phyloP scores from a whole-genome alignment of 495 filamentous ascomycete species.

The Oidiodendron maius region DNA sequence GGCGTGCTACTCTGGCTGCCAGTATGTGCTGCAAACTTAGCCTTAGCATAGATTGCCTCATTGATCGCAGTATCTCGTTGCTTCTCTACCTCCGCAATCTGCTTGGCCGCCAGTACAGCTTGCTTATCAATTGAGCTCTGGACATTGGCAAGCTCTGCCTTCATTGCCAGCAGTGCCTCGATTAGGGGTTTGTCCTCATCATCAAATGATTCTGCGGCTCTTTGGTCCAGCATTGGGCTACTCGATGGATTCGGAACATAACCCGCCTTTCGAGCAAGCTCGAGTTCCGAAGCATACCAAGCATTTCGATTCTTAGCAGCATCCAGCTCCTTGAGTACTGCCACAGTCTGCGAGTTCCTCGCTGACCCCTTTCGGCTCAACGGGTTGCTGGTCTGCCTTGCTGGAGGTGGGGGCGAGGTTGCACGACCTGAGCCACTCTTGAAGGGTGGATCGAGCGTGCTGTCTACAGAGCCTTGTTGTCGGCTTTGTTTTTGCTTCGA shows the following conservation, averaged over 20 bases:
- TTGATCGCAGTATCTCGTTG: slow-evolving; percentile 87
- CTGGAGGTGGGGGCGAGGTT: slow-evolving; percentile 45
- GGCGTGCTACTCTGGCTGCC: slow-evolving; percentile 67
- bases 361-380: slow-evolving; percentile 41
- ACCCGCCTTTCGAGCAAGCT: slow-evolving; percentile 80
- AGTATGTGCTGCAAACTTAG: slow-evolving; percentile 79
- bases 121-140: slow-evolving; percentile 84
- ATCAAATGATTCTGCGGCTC: slow-evolving; percentile 66
- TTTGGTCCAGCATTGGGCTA: slow-evolving; percentile 70
- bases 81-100: slow-evolving; percentile 87
- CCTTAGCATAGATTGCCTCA: slow-evolving; percentile 91
- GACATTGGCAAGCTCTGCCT: slow-evolving; percentile 74
- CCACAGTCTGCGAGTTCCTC: slow-evolving; percentile 52
- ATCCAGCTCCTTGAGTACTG: slow-evolving; percentile 77
- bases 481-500: slow-evolving; percentile 30
- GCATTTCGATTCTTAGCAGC: slow-evolving; percentile 76
- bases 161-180: slow-evolving; percentile 89
- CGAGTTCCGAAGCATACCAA: slow-evolving; percentile 94
- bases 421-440: slow-evolving; percentile 36
- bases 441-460: slow-evolving; percentile 34
- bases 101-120: slow-evolving; percentile 72
- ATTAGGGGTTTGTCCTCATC: slow-evolving; percentile 90
- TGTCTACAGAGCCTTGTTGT: slow-evolving; percentile 45
- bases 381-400: slow-evolving; percentile 43
- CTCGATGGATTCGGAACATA: slow-evolving; percentile 70